These are phyloP conservation scores for Diaporthe eres DNA, from an alignment of 2,329 filamentous ascomycete genomes.

Conservation along the genomic window DNA sequence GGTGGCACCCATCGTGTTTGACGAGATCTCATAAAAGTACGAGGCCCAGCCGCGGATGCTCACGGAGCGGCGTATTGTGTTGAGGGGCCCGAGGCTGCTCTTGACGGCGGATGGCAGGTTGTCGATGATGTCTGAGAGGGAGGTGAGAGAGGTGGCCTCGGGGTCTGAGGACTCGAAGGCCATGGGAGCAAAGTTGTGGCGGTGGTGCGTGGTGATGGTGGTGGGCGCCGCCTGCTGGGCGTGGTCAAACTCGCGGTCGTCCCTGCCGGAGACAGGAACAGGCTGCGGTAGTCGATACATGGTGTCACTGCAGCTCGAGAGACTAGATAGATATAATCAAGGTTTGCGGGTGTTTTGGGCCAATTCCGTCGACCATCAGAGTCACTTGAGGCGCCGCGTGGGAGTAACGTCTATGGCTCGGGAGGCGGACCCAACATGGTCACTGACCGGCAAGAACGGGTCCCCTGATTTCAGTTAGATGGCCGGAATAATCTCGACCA, in stretches of 20 bases:
- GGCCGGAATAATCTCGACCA: slow-evolving; percentile 25
- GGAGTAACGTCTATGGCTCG: not conserved
- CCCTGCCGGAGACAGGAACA: not conserved
- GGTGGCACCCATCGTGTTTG: slow-evolving; percentile 24
- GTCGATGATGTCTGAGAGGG: slow-evolving; percentile 33
- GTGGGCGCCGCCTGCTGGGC: not conserved
- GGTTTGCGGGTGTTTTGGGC: not conserved
- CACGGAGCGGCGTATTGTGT: slow-evolving; percentile 37
- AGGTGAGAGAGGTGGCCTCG: slow-evolving; percentile 11
- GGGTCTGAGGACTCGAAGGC: slow-evolving; percentile 21
- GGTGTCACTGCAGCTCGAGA: not conserved
- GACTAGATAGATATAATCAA: not conserved
- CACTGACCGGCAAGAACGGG: slow-evolving; percentile 1
- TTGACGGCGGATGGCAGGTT: slow-evolving; percentile 39
- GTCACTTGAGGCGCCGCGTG: slow-evolving; percentile 10
- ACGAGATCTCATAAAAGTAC: slow-evolving; percentile 36
- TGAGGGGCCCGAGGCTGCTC: slow-evolving; percentile 36
- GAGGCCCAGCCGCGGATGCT: slow-evolving; percentile 40
- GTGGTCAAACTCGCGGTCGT: not conserved
- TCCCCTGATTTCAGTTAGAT: not conserved
- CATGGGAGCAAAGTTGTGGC: slow-evolving; percentile 29
- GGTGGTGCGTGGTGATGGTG: slow-evolving; percentile 10
- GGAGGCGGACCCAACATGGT: slow-evolving; percentile 5
- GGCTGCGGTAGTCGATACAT: slow-evolving; percentile 23
- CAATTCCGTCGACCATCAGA: not conserved